Evolutionary conservation across 23 red algal genomes (phyloP).

Genomic region (Chondrus crispus): DNA sequence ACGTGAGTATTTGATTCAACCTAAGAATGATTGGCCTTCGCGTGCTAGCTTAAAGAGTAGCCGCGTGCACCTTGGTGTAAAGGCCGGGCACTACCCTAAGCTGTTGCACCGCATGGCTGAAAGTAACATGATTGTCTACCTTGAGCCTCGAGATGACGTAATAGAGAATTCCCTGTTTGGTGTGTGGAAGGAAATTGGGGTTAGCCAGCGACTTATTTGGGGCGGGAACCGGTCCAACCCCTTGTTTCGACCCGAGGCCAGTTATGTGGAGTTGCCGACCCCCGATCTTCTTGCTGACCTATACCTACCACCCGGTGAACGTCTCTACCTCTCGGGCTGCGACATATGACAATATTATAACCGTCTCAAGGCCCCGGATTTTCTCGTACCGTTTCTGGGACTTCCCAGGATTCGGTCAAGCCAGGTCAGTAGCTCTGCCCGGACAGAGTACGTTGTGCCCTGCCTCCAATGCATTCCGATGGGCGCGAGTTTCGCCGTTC

Average conservation of each 20-base stretch:
- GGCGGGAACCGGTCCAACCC: neutral
- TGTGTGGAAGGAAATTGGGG: neutral
- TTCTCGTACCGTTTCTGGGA: too few species aligned
- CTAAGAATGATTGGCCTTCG: too few species aligned
- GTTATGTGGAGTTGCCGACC: neutral
- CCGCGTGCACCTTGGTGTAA: neutral
- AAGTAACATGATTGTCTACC: neutral
- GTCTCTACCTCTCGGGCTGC: too few species aligned
- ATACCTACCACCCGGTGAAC: neutral
- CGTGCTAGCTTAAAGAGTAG: too few species aligned
- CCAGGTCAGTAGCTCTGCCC: too few species aligned
- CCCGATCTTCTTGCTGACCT: neutral
- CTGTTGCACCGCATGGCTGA: neutral
- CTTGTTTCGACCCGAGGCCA: neutral
- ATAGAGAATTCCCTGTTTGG: slow-evolving; percentile 3
- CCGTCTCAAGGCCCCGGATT: too few species aligned
- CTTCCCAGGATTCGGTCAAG: too few species aligned
- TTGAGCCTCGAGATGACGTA: neutral
- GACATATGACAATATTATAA: too few species aligned
- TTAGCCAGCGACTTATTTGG: neutral
- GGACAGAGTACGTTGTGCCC: neutral
- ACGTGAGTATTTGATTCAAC: too few species aligned
- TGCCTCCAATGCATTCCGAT: neutral
- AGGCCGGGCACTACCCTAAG: neutral
- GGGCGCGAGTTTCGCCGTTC: neutral